These are phyloP conservation scores for Amoebophrya sp. DNA, from an alignment of 169 alveolate species.

Conservation along the genomic window DNA sequence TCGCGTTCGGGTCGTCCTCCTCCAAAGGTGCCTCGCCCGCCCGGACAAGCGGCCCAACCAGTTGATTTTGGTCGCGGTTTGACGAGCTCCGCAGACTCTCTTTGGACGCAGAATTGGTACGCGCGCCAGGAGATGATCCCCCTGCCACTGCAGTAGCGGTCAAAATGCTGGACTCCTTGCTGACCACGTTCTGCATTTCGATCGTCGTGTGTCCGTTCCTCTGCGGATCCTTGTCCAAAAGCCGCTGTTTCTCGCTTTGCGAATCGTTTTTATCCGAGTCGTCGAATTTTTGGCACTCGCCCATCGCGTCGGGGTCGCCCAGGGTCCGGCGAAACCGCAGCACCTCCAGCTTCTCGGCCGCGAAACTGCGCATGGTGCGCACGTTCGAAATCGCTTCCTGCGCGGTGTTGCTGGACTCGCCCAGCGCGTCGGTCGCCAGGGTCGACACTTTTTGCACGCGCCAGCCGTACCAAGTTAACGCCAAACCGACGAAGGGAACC, in stretches of 20 bases:
- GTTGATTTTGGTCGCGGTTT: no score
- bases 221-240: neutral
- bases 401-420: neutral
- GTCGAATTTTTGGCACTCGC: neutral
- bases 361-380: slow-evolving; percentile 1
- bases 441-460: neutral
- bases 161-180: no score
- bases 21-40: neutral
- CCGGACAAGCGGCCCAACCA: no score
- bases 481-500: neutral
- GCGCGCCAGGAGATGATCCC: no score
- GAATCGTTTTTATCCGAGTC: neutral
- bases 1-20: neutral
- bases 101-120: neutral
- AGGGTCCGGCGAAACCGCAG: neutral
- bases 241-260: neutral
- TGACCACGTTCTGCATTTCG: neutral
- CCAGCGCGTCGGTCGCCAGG: neutral
- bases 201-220: neutral
- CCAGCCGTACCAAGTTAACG: neutral
- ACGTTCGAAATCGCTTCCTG: neutral
- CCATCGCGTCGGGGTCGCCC: neutral
- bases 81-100: neutral
- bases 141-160: no score
- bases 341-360: neutral